Evolutionary conservation across 192 early-diverging fungal species (phyloP).

Genomic region (Podila verticillata): DNA sequence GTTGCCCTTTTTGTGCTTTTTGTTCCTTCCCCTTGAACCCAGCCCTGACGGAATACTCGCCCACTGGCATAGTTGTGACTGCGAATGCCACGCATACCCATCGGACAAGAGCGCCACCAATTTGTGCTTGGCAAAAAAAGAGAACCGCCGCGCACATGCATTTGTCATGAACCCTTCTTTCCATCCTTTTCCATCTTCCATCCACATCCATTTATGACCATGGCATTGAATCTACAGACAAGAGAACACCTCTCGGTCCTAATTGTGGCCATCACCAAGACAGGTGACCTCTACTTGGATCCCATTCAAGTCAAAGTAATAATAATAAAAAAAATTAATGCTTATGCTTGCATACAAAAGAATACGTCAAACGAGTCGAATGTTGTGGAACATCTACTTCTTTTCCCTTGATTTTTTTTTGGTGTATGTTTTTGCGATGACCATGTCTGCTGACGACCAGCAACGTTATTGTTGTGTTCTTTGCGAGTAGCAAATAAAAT

Average conservation of each 20-base stretch:
- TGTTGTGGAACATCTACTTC: background rate
- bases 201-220: background rate
- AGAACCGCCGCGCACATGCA: too few species aligned
- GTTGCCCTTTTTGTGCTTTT: background rate
- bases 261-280: constrained; percentile 34
- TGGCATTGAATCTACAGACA: constrained; percentile 30
- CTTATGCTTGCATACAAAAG: background rate
- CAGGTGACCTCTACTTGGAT: constrained; percentile 46
- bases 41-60: background rate
- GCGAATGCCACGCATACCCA: background rate
- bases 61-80: too few species aligned
- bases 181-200: constrained; percentile 9
- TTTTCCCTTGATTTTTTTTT: background rate
- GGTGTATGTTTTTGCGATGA: constrained; percentile 1
- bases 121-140: too few species aligned
- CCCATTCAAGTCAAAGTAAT: constrained; percentile 38
- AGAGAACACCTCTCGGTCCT: constrained; percentile 27
- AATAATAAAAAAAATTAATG: too few species aligned
- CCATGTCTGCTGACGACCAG: too few species aligned
- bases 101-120: too few species aligned
- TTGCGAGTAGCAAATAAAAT: constrained; percentile 51
- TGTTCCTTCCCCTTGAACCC: background rate
- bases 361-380: background rate
- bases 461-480: background rate
- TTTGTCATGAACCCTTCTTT: constrained; percentile 2